Conservation (phyloP, 106 monocot species). For the Hemerocallis citrina region DNA sequence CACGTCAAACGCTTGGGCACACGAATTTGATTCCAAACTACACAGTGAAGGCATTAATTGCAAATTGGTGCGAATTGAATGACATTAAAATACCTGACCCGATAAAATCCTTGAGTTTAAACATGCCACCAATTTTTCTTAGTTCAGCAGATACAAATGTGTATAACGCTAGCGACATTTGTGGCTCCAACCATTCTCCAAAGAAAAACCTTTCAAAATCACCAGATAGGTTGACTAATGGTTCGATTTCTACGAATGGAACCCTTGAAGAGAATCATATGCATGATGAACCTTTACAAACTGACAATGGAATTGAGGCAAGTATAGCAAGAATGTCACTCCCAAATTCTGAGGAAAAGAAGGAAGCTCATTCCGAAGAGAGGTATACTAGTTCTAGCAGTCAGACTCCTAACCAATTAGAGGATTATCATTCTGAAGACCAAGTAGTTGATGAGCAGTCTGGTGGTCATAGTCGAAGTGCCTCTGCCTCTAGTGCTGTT, state of each 20-base stretch:
- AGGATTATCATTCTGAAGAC: conserved; percentile 6
- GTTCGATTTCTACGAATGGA: conserved; percentile 27
- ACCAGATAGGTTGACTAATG: conserved; percentile 10
- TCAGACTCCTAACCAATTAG: conserved; percentile 19
- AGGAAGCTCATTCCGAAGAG: conserved; percentile 17
- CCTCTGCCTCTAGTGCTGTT: conserved; percentile 26
- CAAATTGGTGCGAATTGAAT: conserved; percentile 83
- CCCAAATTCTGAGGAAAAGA: conserved; percentile 17
- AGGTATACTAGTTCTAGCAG: conserved; percentile 15
- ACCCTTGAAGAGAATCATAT: conserved; percentile 18
- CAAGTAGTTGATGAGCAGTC: conserved; percentile 13
- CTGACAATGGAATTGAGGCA: conserved; percentile 26
- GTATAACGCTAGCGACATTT: conserved; percentile 17
- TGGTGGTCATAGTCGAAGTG: conserved; percentile 24
- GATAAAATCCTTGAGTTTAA: conserved; percentile 36
- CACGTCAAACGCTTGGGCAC: conserved; percentile 66
- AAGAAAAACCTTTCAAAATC: conserved; percentile 11
- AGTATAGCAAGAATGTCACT: conserved; percentile 18
- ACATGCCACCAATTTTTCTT: conserved; percentile 30
- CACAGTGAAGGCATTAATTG: conserved; percentile 86
- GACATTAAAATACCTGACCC: conserved; percentile 75
- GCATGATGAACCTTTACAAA: conserved; percentile 23
- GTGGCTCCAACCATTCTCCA: conserved; percentile 15
- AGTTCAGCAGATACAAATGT: conserved; percentile 16
- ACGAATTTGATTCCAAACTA: conserved; percentile 90